These are phyloP conservation scores for Scheffersomyces quercinus DNA, from an alignment of 1,139 yeast species.

Conservation along the genomic window DNA sequence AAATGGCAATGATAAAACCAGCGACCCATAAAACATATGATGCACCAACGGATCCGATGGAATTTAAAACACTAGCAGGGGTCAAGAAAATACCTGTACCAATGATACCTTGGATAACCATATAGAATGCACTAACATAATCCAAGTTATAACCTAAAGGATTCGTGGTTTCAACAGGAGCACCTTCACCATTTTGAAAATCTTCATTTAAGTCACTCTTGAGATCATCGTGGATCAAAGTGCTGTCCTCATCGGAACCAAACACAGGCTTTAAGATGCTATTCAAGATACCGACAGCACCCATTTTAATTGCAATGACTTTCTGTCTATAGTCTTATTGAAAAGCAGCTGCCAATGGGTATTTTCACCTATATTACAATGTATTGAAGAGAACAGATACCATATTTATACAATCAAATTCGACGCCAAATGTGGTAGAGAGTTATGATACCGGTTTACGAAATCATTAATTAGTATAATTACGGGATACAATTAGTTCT, in stretches of 20 bases:
- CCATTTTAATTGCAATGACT: no score
- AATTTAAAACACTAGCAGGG: conserved; percentile 34
- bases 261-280: conserved; percentile 4
- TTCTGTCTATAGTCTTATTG: no score
- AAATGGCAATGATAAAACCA: conserved; percentile 37
- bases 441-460: no score
- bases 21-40: conserved; percentile 43
- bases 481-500: no score
- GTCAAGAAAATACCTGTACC: conserved; percentile 51
- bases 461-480: no score
- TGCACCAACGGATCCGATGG: conserved; percentile 44
- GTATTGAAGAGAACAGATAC: no score
- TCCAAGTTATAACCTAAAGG: conserved; percentile 42
- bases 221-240: conserved; percentile 2
- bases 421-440: no score
- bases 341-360: no score
- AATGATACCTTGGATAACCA: conserved; percentile 41
- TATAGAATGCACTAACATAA: conserved; percentile 30
- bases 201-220: conserved; percentile 4
- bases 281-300: not conserved
- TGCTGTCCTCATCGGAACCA: conserved; percentile 7
- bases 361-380: no score
- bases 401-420: no score
- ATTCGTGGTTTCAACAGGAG: conserved; percentile 39
- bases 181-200: conserved; percentile 26